Evolutionary conservation across 768 basidiomycete species (phyloP), one percentile per base, ranked within the genome.

Genomic region (Termitomyces heimii): DNA sequence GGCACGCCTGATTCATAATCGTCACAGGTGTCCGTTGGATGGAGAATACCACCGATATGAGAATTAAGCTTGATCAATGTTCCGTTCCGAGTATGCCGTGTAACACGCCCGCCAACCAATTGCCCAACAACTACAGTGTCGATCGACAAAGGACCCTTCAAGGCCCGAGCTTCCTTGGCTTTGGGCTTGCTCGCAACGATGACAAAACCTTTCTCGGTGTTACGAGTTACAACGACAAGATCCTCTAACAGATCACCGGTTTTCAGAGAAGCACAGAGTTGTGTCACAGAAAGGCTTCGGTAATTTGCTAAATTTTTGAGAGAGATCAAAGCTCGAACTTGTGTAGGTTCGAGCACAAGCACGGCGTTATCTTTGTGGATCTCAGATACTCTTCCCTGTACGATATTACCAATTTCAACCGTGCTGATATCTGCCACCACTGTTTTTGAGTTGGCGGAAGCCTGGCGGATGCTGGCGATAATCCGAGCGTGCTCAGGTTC

Each of bases 171-270:
- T 29, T 75, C 72, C 62, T 80, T 84, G 39, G 76, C 71, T 67
- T 86, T 85, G 1, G 86, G 86, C 60, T 81, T 81, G 63, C 81
- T 86, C 50, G 88, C 87, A 34, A 94, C 90, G 60, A 97, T 86
- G 59, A 97, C 88, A 60, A 98, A 80, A 9, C 85, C 84, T 64
- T 91, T 92, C 63, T 91, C 92, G 8, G 84, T 78, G 66, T 92
- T 94, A 61, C 91, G 89, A 9, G 91, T 88, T 24, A 94, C 89
- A n/a, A 98, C 90, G 7, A 91, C 83, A 20, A 99, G 77, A 49
- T 90, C 88, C 12, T 85, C 77, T 29, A 98, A 69, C 46, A 75
- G 76, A 46, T 91, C 88, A 12, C 91, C 92, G 8, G 76, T 73
- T 62, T 86, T 83, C 48, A 98, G 72, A 8, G 73, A 69, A 3